phyloP scores from a whole-genome alignment of 495 filamentous ascomycete genomes.

The Aspergillus taichungensis region DNA sequence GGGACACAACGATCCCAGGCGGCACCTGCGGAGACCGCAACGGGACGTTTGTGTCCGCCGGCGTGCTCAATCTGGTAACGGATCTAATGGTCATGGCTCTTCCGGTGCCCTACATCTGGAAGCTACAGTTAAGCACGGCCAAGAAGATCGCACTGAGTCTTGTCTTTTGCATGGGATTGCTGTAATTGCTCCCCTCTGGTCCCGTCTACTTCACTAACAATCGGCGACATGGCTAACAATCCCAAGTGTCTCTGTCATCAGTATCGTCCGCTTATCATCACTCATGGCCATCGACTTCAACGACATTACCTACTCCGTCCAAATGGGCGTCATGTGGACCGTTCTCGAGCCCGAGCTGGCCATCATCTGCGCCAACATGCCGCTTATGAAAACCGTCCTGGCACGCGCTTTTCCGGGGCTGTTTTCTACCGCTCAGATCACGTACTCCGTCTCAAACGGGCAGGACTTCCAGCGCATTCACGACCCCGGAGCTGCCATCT shows the following conservation, averaged over 20 bases:
- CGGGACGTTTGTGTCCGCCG: background rate
- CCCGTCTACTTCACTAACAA: background rate
- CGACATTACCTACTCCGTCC: conserved; percentile 5
- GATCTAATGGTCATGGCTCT: conserved; percentile 2
- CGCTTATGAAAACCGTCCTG: background rate
- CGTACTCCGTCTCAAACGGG: background rate
- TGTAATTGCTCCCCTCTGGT: background rate
- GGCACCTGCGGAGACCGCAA: conserved; percentile 1
- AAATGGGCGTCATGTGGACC: conserved; percentile 5
- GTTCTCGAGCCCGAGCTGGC: conserved; percentile 9
- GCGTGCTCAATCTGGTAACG: conserved; percentile 1
- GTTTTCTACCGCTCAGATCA: background rate
- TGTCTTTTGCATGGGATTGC: background rate
- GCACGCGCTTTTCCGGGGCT: background rate
- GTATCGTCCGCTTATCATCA: background rate
- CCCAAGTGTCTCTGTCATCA: background rate
- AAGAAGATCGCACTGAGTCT: background rate
- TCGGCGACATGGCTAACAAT: too few relatives aligned
- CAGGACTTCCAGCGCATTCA: background rate
- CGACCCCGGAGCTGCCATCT: background rate
- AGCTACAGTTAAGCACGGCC: background rate
- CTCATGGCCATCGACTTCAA: conserved; percentile 6
- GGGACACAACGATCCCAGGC: background rate
- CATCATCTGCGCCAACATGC: conserved; percentile 6
- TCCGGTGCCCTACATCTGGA: background rate